Evolutionary conservation across 2,329 filamentous ascomycete species (phyloP).

Genomic region (Penicillium verrucosum): DNA sequence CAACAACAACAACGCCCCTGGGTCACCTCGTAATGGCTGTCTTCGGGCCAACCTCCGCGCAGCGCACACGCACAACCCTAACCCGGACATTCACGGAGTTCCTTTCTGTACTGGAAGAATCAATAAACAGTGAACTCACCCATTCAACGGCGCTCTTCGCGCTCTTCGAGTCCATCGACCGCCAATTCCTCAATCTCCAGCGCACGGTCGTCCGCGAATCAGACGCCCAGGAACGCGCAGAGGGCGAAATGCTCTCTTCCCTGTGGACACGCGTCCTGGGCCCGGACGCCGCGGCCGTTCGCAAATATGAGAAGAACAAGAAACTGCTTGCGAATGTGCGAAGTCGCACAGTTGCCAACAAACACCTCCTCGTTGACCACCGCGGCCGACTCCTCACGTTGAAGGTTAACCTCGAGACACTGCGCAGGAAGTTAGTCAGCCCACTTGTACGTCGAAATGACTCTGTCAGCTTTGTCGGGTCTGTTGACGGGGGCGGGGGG

Average conservation of each 20-base stretch:
- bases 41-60: slow-evolving; percentile 75
- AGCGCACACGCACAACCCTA: slow-evolving; percentile 75
- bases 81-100: slow-evolving; percentile 88
- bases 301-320: slow-evolving; percentile 90
- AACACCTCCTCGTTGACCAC: slow-evolving; percentile 79
- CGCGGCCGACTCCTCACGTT: slow-evolving; percentile 78
- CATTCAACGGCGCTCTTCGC: slow-evolving; percentile 77
- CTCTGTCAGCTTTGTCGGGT: slow-evolving; percentile 40
- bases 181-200: slow-evolving; percentile 83
- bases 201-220: slow-evolving; percentile 81
- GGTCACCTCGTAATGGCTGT: slow-evolving; percentile 67
- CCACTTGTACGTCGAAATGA: slow-evolving; percentile 73
- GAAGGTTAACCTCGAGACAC: slow-evolving; percentile 80
- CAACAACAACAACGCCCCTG: slow-evolving; percentile 59
- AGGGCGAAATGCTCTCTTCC: slow-evolving; percentile 75
- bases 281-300: slow-evolving; percentile 67
- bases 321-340: slow-evolving; percentile 74
- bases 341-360: slow-evolving; percentile 80
- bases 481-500: slow-evolving; percentile 21
- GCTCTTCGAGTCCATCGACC: slow-evolving; percentile 88
- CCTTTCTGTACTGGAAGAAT: slow-evolving; percentile 80
- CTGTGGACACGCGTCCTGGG: slow-evolving; percentile 86
- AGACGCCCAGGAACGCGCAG: slow-evolving; percentile 72
- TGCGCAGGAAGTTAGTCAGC: slow-evolving; percentile 77
- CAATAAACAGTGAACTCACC: slow-evolving; percentile 78